A percentile compares a stretch with the other conserved stretches of the same genome.
These are phyloP conservation scores for Gossypium anomalum DNA, from an alignment of 345 rosid genomes.

Conservation along the genomic window DNA sequence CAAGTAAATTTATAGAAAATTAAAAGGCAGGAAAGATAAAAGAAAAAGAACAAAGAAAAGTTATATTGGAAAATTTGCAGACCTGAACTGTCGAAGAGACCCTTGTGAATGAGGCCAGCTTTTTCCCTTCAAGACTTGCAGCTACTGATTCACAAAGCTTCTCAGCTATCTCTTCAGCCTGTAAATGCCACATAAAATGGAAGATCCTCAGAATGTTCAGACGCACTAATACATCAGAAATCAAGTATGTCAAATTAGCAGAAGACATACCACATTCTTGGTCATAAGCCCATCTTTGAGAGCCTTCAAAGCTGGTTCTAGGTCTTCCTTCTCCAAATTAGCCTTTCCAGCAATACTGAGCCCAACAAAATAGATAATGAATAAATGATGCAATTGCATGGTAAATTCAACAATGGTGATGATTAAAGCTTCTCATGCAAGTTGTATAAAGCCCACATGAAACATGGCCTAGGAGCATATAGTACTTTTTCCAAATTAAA, in stretches of 20 bases:
- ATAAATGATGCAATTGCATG: background rate
- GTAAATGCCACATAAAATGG: constrained; percentile 18
- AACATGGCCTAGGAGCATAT: background rate
- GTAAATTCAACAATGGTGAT: background rate
- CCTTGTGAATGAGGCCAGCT: constrained; percentile 92
- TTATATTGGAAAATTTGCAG: constrained; percentile 18
- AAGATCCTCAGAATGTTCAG: background rate
- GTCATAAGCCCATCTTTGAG: constrained; percentile 98
- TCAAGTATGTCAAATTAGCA: background rate
- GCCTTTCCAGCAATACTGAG: constrained; percentile 95
- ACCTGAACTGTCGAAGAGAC: constrained; percentile 96
- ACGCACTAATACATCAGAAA: constrained; percentile 2
- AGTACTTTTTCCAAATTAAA: background rate
- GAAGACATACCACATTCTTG: constrained; percentile 89
- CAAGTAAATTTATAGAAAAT: background rate
- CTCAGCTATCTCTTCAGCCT: constrained; percentile 99
- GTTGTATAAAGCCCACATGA: background rate
- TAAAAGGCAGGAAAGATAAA: background rate
- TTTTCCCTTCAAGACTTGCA: constrained; percentile 96
- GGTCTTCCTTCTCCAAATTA: constrained; percentile 88
- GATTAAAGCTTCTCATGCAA: background rate
- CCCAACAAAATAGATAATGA: constrained; percentile 18
- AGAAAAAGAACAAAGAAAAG: background rate
- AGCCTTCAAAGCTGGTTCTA: constrained; percentile 89
- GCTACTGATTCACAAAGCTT: constrained; percentile 98